Conservation (phyloP, 257 asterid species). For the Lantana camara region DNA sequence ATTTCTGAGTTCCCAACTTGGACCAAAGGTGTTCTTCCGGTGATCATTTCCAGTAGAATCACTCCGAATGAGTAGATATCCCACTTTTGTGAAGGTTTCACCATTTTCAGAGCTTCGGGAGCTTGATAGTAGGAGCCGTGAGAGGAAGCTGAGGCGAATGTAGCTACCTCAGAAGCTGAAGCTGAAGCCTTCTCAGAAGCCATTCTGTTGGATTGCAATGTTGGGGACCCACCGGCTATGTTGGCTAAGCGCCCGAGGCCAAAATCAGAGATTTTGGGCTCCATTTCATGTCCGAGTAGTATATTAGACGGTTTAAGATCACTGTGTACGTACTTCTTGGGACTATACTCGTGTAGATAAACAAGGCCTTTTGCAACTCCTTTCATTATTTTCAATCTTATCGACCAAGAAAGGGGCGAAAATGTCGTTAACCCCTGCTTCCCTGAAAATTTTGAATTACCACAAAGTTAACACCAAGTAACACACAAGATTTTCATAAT, state of each 20-base stretch:
- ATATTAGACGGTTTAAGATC: slow-evolving; percentile 90
- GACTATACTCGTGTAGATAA: slow-evolving; percentile 85
- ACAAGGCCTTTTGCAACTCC: slow-evolving; percentile 83
- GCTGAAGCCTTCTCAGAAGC: slow-evolving; percentile 46
- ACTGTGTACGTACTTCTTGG: slow-evolving; percentile 92
- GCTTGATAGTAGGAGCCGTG: slow-evolving; percentile 71
- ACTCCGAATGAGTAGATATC: slow-evolving; percentile 84
- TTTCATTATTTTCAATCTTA: slow-evolving; percentile 70
- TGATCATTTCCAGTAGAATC: slow-evolving; percentile 80
- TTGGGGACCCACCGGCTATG: slow-evolving; percentile 79
- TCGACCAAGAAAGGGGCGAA: slow-evolving; percentile 72
- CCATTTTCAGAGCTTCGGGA: slow-evolving; percentile 74
- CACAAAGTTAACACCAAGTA: slow-evolving; percentile 1
- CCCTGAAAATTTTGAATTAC: slow-evolving; percentile 41
- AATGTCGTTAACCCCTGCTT: slow-evolving; percentile 69
- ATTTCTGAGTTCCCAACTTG: slow-evolving; percentile 61
- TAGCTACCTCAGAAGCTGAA: slow-evolving; percentile 50
- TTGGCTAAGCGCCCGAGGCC: slow-evolving; percentile 92
- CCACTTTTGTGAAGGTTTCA: slow-evolving; percentile 95
- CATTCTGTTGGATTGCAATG: slow-evolving; percentile 57
- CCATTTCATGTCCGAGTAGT: slow-evolving; percentile 75
- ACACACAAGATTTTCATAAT: neutral
- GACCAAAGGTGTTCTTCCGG: slow-evolving; percentile 64
- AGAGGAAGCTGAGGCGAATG: slow-evolving; percentile 51
- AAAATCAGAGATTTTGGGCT: slow-evolving; percentile 81